Evolutionary conservation across 768 basidiomycete species (phyloP), one percentile per base, ranked within the genome.

Genomic region (Sistotremastrum suecicum): DNA sequence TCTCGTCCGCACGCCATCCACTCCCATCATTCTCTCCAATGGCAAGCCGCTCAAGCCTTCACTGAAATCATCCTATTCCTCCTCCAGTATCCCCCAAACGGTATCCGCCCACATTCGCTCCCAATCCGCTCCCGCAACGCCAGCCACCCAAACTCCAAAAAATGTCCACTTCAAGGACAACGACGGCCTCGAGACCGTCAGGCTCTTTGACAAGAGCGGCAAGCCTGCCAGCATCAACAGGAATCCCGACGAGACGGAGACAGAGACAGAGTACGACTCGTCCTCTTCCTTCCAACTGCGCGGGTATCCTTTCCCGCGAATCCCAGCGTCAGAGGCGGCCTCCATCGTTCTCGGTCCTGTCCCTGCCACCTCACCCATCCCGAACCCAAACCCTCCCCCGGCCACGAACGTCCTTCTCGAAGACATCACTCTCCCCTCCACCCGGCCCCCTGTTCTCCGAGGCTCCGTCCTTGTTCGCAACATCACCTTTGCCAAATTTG

Each of bases 1-100:
- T 10, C 50, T 53, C 8, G 60, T 46, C 54, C 69, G 51, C 60
- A 70, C 44, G 32, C 65, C 50, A 53, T 70, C 47, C 42, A 62
- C 50, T 53, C 69, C 57, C 9, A 67, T 80, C 44, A 59, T 78
- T 28, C 71, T 80, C 34, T 66, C 75, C 12, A 88, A 80, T 47
- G 89, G 90, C 39, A 87, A 87, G 57, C 83, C 88, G 3, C 79
- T 95, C 62, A 88, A 88, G 56, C 72, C 83, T 0, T 83, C 86
- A 1, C 74, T 95, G 54, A 95, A 94, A 59, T 66, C 67, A 0
- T 58, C 61, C 36, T 37, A 34, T 62, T 56, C 1, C 57, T 38
- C 47, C 53, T 8, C 37, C 41, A 20, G 9, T 2, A 42, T 29
- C 41, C 28, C 41, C 10, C n/a, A 10, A 2, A 10, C 41, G 28